Evolutionary conservation across 768 basidiomycete species (phyloP), one percentile per base, ranked within the genome.

Genomic region (Auricularia heimuer): DNA sequence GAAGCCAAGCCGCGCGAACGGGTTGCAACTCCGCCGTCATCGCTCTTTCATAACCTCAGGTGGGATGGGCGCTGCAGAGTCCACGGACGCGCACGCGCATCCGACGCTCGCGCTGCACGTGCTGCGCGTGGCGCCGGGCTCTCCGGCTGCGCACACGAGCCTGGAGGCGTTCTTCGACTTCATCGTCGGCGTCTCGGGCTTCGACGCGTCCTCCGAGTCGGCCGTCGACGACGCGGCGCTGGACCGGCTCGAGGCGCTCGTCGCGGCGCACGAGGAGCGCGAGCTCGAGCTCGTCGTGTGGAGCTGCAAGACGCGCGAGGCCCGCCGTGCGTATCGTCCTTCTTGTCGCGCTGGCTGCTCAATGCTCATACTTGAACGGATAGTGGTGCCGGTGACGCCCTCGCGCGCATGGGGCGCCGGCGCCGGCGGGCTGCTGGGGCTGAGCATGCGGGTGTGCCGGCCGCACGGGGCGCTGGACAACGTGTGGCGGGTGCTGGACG

Each of bases 401-500:
- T 42, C 68, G 77, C 6, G 77, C 76, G 29, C 29, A 3, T 29
- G 29, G 29, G 29, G 29, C 29, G 29, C 2, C 29, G 29, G 29
- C 29, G 3, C 88, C 90, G 70, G 95, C 96, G 3, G 96, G 94
- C 75, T 98, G n/a, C 81, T 99, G 33, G 97, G 97, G 0, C 80
- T 99, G 6, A 94, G 90, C 71, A 88, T 98, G 85, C 85, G 96
- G 24, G 83, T 98, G 72, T 99, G 97, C 73, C 85, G 91, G 73
- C 94, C 96, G 3, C 88, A 92, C 69, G 80, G 83, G 61, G 90
- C 96, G 16, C 79, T 92, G 21, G 94, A 98, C 71, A 92, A 90
- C 68, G 94, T 99, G 3, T 99, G 97, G 95, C 97, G 98, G 75
- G 94, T 99, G 47, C 80, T 99, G 58, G 97, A 99, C 72, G 94